Base-by-base conservation (phyloP, 371 early-diverging fungal genomes). In the Apophysomyces ossiformis region DNA sequence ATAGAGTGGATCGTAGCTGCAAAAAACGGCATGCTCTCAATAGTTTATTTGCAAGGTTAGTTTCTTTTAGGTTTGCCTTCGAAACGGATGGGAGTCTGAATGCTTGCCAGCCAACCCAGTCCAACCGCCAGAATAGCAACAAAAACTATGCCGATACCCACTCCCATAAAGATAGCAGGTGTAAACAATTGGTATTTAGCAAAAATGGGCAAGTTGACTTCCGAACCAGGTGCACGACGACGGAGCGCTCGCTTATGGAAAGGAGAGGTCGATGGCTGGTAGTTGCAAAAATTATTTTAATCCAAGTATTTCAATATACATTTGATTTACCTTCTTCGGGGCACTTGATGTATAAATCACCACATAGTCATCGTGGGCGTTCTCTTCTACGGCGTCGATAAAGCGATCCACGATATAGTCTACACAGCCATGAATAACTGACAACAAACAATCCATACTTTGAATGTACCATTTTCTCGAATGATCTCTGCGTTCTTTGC, bases 111-210 rank as follows among this genome's bases (percentile, higher is more conserved):
- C 83, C 83, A 83, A 38, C 74, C 72, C 18, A 83, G 62, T 35
- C 83, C 83, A 45, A 75, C 68, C 8, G 73, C 72, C 16, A 72
- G 71, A 69, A 83, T 80, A 36, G 73, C 65, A 64, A 83, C 56
- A 41, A 83, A 74, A 4, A 79, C 58, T 8, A 75, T 66, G 32
- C 68, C 61, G n/a, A 80, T 73, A 59, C 68, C 76, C 56, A 81
- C 56, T 1, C 73, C 75, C 83, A 83, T 83, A 50, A 81, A 81
- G 15, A 83, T 72, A 43, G 73, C 83, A 64, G 83, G 76, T 11
- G 77, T 74, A 47, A 83, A 83, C 26, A 83, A 66, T 64, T 81
- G 81, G 50, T 83, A 83, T 56, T 80, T 83, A 8, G 66, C 78
- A 69, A 83, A 83, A 35, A 83, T 77, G n/a, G 83, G 76, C 44